Conservation (phyloP, 441 rosid genomes). For the Erysimum pusillum region DNA sequence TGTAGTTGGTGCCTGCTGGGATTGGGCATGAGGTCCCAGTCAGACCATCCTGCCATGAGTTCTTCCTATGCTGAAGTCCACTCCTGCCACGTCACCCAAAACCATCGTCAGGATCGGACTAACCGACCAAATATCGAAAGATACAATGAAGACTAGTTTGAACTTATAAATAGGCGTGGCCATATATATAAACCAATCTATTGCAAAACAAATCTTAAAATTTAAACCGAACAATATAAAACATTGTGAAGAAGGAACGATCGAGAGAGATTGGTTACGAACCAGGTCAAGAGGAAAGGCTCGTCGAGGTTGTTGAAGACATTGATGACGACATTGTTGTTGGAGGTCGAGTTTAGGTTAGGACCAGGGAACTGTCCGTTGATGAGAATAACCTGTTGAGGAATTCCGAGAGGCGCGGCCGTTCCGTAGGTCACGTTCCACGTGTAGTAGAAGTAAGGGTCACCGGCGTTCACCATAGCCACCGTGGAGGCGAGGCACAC, state of each 20-base stretch:
- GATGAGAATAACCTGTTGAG: constrained; percentile 71
- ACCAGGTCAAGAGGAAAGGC: constrained; percentile 77
- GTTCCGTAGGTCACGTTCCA: constrained; percentile 81
- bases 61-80: constrained; percentile 76
- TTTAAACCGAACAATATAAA: neutral
- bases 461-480: constrained; percentile 56
- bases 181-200: neutral
- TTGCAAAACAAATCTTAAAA: neutral
- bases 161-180: neutral
- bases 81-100: constrained; percentile 50
- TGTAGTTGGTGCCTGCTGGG: constrained; percentile 64
- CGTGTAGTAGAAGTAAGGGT: constrained; percentile 64
- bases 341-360: constrained; percentile 67
- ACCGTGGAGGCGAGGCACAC: constrained; percentile 48
- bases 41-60: constrained; percentile 78
- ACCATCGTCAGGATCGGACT: constrained; percentile 13
- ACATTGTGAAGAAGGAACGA: neutral
- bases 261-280: neutral
- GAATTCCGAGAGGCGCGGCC: constrained; percentile 61
- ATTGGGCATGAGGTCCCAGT: constrained; percentile 78
- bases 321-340: constrained; percentile 70
- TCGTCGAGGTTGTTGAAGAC: constrained; percentile 77
- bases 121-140: neutral
- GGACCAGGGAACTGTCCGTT: constrained; percentile 81
- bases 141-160: neutral